Base-by-base conservation (phyloP, 2,329 filamentous ascomycete species). In the Fusarium udum region DNA sequence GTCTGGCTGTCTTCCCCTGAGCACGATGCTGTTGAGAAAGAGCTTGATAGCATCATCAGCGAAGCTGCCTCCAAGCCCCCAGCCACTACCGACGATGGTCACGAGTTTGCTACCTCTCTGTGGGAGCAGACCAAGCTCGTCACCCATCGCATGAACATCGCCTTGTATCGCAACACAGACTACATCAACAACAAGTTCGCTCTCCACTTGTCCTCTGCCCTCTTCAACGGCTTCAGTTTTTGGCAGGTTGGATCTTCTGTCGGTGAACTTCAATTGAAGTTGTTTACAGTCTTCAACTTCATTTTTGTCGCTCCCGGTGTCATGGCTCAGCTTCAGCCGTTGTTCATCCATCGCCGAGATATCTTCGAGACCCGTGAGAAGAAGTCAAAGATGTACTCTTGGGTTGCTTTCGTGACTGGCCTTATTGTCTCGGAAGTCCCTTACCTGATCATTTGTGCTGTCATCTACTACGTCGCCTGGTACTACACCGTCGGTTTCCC, bases 51-150 rank as follows among this genome's bases (percentile, higher is more conserved):
- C 5, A 88, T 94, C 70, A 88, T 90, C 69, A 78, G 84, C 4
- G 87, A 88, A 8, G 88, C 91, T 1, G 85, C 86, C 0, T 69
- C 83, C 24, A 85, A 83, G 71, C 80, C 85, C 3, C 79, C 82
- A 0, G 83, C 80, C 59, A 83, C 78, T 71, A 72, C 78, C 65
- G 83, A 85, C 31, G 84, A 87, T 59, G 92, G 89, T 67, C 85
- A 90, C 56, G 92, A 95, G 80, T 95, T 95, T 71, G 93, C 93
- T 1, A 91, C 90, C 12, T 87, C 92, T 0, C 88, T 95, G 70
- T 83, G 78, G 73, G 81, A 87, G 37, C 93, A 95, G 79, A 82
- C 91, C 46, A 88, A 85, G 72, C 85, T 92, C 60, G 92, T 93
- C 48, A 87, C 89, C 14, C 80, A 87, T 7, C 92, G 93, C 34